A percentile compares a stretch with the other conserved stretches of the same genome.
Conservation (phyloP, 352 stramenopile species). For the Phytopythium aichiense region DNA sequence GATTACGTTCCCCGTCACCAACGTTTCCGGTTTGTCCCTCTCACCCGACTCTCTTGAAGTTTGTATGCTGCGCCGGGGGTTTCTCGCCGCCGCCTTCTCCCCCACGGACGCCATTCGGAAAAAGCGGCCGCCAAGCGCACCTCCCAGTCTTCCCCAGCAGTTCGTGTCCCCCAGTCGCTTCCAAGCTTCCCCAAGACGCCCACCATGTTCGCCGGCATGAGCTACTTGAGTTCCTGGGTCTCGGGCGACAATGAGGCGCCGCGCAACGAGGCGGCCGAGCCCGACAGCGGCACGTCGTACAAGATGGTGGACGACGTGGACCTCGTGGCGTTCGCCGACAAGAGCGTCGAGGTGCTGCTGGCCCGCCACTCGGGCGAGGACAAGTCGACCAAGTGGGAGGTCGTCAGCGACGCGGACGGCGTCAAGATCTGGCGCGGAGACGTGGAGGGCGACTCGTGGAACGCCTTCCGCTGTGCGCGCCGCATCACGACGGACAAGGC, state of each 20-base stretch:
- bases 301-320: constrained; percentile 50
- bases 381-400: constrained; percentile 66
- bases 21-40: background rate
- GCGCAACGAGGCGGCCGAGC: constrained; percentile 21
- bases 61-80: constrained; percentile 1
- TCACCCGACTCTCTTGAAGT: constrained; percentile 1
- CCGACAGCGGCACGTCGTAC: constrained; percentile 29
- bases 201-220: constrained; percentile 15
- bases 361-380: constrained; percentile 54
- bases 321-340: constrained; percentile 55
- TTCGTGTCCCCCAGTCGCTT: background rate
- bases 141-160: background rate
- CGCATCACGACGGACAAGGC: constrained; percentile 52
- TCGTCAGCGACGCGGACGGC: constrained; percentile 47
- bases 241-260: constrained; percentile 7
- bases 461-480: constrained; percentile 56
- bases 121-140: background rate
- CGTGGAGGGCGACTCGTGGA: constrained; percentile 63
- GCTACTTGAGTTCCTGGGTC: constrained; percentile 22
- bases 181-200: background rate
- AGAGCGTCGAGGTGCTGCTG: constrained; percentile 65
- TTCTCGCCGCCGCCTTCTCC: background rate
- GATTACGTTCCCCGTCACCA: background rate
- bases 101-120: constrained; percentile 1
- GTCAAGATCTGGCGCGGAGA: constrained; percentile 63